Conservation (phyloP, 371 early-diverging fungal species). For the Coemansia sp. region DNA sequence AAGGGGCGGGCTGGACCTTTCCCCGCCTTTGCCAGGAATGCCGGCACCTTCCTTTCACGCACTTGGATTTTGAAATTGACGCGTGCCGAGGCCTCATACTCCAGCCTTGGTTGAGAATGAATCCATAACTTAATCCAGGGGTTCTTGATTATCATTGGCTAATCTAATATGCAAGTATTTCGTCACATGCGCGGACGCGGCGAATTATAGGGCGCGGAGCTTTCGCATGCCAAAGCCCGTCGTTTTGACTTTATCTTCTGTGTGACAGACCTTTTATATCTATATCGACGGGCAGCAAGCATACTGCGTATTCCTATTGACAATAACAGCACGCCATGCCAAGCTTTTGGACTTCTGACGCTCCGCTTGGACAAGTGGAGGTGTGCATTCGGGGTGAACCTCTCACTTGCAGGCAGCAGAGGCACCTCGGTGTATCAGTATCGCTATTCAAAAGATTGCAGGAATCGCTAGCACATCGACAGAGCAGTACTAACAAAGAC, state of each 20-base stretch:
- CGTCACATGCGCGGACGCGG: background rate
- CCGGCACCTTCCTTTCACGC: too few relatives aligned
- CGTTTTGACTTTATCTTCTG: background rate
- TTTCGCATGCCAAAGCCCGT: background rate
- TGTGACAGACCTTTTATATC: background rate
- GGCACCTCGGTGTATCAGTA: conserved; percentile 12
- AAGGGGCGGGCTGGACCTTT: conserved; percentile 2
- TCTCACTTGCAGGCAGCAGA: background rate
- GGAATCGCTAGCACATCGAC: conserved; percentile 7
- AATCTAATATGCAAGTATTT: background rate
- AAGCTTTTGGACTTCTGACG: conserved; percentile 45
- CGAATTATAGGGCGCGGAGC: background rate
- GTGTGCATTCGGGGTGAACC: conserved; percentile 22
- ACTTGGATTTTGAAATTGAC: background rate
- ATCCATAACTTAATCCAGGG: background rate
- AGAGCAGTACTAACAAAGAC: too few relatives aligned
- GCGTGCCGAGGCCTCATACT: too few relatives aligned
- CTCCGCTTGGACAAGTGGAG: conserved; percentile 28
- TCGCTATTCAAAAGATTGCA: conserved; percentile 7
- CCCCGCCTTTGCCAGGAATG: conserved; percentile 2
- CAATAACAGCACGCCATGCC: conserved; percentile 17
- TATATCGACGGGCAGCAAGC: background rate
- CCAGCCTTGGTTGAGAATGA: too few relatives aligned
- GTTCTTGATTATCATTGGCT: background rate
- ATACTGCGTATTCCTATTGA: background rate